Conservation (phyloP, 169 alveolate species). For the Eimeria sp. region DNA sequence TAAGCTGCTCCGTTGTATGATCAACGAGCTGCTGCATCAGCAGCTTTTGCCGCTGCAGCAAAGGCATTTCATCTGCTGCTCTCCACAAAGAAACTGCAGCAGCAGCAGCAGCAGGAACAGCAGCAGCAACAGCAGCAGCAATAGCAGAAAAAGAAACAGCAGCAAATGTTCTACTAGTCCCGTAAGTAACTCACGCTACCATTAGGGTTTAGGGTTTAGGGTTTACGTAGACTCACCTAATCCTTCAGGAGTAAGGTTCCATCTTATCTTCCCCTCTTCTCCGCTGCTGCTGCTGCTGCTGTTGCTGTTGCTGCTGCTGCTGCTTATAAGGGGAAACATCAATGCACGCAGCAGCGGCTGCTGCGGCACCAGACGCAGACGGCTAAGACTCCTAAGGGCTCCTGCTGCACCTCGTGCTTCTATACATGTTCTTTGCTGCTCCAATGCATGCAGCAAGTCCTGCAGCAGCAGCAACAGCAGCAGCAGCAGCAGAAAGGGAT, state of each 20-base stretch:
- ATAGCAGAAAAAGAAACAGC: background rate
- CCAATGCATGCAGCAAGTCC: slow-evolving; percentile 46
- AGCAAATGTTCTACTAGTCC: no score
- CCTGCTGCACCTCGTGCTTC: background rate
- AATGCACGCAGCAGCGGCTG: slow-evolving; percentile 60
- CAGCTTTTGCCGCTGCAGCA: slow-evolving; percentile 27
- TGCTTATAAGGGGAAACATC: background rate
- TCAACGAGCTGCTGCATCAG: slow-evolving; percentile 31
- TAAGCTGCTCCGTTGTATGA: slow-evolving; percentile 25
- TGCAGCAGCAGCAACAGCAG: slow-evolving; percentile 52
- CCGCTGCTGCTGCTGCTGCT: slow-evolving; percentile 53
- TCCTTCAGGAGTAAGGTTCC: background rate
- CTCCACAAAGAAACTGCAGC: slow-evolving; percentile 43
- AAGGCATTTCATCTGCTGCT: slow-evolving; percentile 56
- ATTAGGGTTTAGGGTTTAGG: slow-evolving; percentile 27
- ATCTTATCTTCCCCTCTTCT: background rate
- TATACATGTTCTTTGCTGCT: slow-evolving; percentile 11
- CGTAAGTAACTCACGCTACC: background rate
- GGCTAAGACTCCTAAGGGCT: slow-evolving; percentile 28
- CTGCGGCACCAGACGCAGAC: slow-evolving; percentile 39
- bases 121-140: background rate
- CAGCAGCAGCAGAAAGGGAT: background rate
- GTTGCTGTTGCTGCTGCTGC: slow-evolving; percentile 57
- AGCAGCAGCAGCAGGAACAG: slow-evolving; percentile 30
- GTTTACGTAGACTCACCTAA: slow-evolving; percentile 9